A percentile compares a stretch with the other conserved stretches of the same genome.
Conservation (phyloP, 106 monocot genomes). For the Vanilla planifolia region DNA sequence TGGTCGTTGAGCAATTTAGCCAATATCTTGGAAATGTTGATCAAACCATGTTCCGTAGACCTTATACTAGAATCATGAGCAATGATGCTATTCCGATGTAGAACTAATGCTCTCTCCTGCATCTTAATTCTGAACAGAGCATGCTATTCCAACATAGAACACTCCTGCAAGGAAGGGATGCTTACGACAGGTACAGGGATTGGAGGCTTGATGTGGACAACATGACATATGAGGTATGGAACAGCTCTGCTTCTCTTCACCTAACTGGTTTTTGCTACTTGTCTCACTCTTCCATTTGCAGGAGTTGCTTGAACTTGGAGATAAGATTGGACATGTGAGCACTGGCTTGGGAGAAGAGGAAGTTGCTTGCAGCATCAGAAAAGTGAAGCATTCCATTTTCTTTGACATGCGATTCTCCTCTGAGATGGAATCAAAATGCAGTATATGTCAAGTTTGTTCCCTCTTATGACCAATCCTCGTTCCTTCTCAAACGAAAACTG, state of each 20-base stretch:
- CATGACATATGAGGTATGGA: constrained; percentile 11
- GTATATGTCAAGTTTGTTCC: constrained; percentile 77
- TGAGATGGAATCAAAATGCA: constrained; percentile 72
- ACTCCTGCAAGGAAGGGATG: not conserved
- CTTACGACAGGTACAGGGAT: constrained; percentile 2
- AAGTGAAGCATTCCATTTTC: constrained; percentile 42
- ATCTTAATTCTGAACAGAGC: not conserved
- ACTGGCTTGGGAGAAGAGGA: constrained; percentile 95
- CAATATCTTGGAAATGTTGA: too few species aligned
- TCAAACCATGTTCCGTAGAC: too few species aligned
- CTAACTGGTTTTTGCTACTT: not conserved
- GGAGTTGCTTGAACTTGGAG: constrained; percentile 90
- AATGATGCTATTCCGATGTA: too few species aligned
- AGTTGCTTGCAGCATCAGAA: constrained; percentile 47
- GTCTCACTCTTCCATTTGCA: constrained; percentile 10
- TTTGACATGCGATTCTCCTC: constrained; percentile 20
- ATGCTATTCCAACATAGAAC: constrained; percentile 6
- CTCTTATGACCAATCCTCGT: not conserved
- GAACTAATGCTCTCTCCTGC: not conserved
- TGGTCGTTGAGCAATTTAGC: too few species aligned
- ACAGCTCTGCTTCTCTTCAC: not conserved
- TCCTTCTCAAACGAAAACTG: not conserved
- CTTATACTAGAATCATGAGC: too few species aligned
- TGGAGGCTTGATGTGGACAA: constrained; percentile 13
- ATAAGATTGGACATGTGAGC: constrained; percentile 84